Evolutionary conservation across 345 rosid species (phyloP), one percentile per base, ranked within the genome.

Genomic region (Rhodomyrtus tomentosa): DNA sequence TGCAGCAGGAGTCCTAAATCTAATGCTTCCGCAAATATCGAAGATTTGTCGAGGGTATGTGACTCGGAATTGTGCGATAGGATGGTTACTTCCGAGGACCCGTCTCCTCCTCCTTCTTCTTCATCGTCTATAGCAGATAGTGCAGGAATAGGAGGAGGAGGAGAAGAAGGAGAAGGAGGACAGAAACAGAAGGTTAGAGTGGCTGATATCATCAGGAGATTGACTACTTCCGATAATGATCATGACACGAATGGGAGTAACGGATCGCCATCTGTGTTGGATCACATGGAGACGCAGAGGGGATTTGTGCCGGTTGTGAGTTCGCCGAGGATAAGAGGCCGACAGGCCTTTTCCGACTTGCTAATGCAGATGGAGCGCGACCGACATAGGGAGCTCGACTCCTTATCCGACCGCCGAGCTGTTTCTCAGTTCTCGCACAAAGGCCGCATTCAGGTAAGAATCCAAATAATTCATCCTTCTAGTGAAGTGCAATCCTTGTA

Each of bases 321-420:
- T 86, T 85, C 91, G 4, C 95, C 96, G 10, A 89, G 90, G 84
- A 86, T 95, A 45, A 88, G 99, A 89, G 98, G 99, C 9, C 84
- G 99, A 79, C 98, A 93, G 88, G 99, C 98, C 22, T 92, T 90
- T 52, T 83, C 89, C n/a, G 95, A 95, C 87, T 90, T 96, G 86
- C 92, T 95, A 49, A 42, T 86, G 83, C 91, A 85, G n/a, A 89
- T 94, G 86, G 93, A 89, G 81, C 91, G 93, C 51, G 94, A 93
- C 45, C 91, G 94, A 81, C 89, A 86, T 0, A 90, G 85, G 50
- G 99, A 96, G 86, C 86, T 96, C 27, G 89, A 82, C 18, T 55
- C 73, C n/a, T 59, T 96, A 49, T 58, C 8, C 4, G 90, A 89
- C 27, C 93, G 96, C 24, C 93, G 86, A 32, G 51, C 90, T 27